phyloP scores from a whole-genome alignment of 139 green algal species.

The Diplosphaera chodatii region DNA sequence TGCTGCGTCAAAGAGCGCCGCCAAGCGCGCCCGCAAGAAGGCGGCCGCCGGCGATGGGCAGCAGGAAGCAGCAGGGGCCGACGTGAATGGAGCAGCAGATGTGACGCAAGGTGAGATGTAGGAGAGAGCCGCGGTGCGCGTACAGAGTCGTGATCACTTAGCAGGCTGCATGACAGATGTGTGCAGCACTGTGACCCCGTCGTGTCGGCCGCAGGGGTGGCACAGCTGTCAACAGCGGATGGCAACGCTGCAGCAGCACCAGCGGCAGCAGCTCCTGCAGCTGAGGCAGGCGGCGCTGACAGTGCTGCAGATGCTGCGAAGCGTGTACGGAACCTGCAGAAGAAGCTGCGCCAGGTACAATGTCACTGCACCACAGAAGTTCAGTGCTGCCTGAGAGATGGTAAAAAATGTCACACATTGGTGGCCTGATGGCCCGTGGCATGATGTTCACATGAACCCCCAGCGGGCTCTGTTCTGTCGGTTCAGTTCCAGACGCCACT shows the following conservation, averaged over 20 bases:
- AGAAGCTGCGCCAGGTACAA: conserved; percentile 58
- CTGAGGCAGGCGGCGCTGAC: conserved; percentile 4
- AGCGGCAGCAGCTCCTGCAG: not conserved
- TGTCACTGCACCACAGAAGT: no score
- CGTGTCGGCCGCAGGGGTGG: conserved; percentile 12
- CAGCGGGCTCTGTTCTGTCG: no score
- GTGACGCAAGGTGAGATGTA: not conserved
- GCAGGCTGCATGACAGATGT: no score
- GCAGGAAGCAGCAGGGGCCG: conserved; percentile 1
- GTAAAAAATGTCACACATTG: no score
- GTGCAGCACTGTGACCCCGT: no score
- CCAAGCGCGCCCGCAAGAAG: conserved; percentile 45
- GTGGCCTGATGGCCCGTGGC: no score
- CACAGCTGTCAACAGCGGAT: not conserved
- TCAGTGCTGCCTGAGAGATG: no score
- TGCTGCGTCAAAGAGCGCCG: conserved; percentile 42
- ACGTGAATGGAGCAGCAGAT: not conserved
- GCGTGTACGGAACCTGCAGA: conserved; percentile 52
- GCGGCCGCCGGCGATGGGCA: conserved; percentile 7
- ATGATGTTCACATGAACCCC: no score
- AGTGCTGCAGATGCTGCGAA: conserved; percentile 36
- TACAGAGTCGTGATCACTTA: no score
- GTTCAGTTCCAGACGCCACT: no score
- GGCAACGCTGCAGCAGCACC: not conserved
- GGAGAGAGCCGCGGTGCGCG: no score